Evolutionary conservation across 306 rosid genomes (phyloP).

Genomic region (Pachyrhizus erosus): DNA sequence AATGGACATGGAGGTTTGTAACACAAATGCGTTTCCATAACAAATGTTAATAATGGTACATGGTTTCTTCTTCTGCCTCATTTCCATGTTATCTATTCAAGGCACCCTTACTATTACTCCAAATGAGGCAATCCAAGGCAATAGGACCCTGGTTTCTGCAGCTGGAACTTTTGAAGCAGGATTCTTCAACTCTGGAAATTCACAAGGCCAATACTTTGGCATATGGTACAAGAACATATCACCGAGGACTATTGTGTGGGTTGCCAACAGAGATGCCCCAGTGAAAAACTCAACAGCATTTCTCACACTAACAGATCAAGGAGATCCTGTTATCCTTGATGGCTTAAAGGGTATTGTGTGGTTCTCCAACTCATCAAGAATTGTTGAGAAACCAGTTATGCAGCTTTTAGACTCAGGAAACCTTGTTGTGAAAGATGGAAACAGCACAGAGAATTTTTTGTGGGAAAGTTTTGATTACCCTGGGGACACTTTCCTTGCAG

Average conservation of each 20-base stretch:
- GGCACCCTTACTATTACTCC: neutral
- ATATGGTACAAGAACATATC: neutral
- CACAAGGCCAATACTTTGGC: constrained; percentile 19
- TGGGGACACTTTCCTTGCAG: constrained; percentile 1
- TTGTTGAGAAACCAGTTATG: neutral
- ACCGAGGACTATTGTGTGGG: constrained; percentile 8
- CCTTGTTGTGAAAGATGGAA: constrained; percentile 7
- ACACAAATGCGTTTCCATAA: too few species aligned
- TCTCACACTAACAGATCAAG: neutral
- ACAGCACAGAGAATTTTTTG: neutral
- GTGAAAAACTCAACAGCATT: neutral
- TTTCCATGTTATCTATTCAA: neutral
- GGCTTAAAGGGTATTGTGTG: neutral
- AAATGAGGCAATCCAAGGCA: neutral
- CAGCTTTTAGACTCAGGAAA: constrained; percentile 4
- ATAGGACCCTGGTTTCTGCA: neutral
- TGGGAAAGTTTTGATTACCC: constrained; percentile 21
- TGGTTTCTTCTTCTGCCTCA: neutral
- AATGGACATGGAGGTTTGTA: too few species aligned
- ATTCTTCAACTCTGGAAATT: neutral
- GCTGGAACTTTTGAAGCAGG: constrained; percentile 23
- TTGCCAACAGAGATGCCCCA: constrained; percentile 5
- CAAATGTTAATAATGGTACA: too few species aligned
- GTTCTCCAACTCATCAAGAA: constrained; percentile 6
- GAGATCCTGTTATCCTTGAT: neutral